A percentile compares a stretch with the other conserved stretches of the same genome.
Evolutionary conservation across 176 grass and related monocot genomes (phyloP).

Genomic region (Rhynchospora tenuis): DNA sequence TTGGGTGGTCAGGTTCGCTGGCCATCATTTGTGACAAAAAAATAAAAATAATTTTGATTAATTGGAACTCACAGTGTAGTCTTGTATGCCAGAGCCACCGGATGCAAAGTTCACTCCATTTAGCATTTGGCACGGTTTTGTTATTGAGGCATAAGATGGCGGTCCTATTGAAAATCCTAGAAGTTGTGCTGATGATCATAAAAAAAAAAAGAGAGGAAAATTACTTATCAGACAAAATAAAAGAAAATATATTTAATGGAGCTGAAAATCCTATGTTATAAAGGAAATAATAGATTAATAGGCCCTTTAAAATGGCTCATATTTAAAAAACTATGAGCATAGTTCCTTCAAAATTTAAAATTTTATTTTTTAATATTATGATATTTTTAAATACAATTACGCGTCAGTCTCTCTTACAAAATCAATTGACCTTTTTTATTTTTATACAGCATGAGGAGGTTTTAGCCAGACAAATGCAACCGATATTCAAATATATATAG

Average conservation of each 20-base stretch:
- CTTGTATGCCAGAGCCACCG: slow-evolving; percentile 21
- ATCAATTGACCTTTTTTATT: no score
- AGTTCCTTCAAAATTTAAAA: no score
- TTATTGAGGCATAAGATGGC: slow-evolving; percentile 19
- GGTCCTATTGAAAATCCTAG: slow-evolving; percentile 10
- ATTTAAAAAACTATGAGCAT: no score
- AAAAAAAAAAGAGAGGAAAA: not conserved
- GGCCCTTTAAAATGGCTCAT: not conserved
- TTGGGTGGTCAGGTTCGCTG: not conserved
- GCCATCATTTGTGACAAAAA: not conserved
- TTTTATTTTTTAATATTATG: no score
- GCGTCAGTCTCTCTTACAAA: no score
- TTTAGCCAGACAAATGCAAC: no score
- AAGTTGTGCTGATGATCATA: slow-evolving; percentile 11
- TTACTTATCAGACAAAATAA: not conserved
- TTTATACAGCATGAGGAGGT: no score
- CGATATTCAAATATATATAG: no score
- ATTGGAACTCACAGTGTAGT: slow-evolving; percentile 13
- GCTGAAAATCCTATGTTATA: not conserved
- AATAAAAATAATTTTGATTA: not conserved
- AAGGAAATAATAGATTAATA: not conserved
- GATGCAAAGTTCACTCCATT: slow-evolving; percentile 26
- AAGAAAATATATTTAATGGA: not conserved
- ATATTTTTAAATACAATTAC: no score
- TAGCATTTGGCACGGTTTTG: slow-evolving; percentile 21